Evolutionary conservation across 805 yeast genomes (phyloP).

Genomic region (Hanseniaspora occidentalis): DNA sequence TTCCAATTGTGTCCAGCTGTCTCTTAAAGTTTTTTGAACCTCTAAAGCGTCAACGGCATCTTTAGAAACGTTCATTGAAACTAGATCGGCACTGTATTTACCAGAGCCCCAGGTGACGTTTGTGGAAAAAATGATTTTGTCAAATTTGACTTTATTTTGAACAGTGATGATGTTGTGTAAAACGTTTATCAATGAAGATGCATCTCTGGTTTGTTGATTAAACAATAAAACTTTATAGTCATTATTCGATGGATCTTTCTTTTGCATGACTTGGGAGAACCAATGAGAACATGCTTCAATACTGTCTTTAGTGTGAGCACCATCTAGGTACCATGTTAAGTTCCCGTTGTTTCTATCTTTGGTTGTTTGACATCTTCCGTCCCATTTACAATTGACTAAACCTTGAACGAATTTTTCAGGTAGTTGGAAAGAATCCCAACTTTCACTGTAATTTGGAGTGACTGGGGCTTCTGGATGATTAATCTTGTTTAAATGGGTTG

Average conservation of each 20-base stretch:
- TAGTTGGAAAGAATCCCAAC: constrained; percentile 18
- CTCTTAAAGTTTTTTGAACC: constrained; percentile 67
- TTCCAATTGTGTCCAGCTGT: constrained; percentile 52
- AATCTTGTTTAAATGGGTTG: constrained; percentile 35
- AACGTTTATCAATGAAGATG: constrained; percentile 44
- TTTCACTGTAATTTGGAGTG: constrained; percentile 5
- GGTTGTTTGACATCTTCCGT: constrained; percentile 87
- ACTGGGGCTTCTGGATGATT: constrained; percentile 12
- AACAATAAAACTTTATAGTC: constrained; percentile 46
- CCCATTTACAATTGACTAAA: constrained; percentile 64
- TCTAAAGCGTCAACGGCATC: constrained; percentile 66
- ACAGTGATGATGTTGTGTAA: constrained; percentile 32
- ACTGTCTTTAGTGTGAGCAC: constrained; percentile 91
- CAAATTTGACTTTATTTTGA: constrained; percentile 34
- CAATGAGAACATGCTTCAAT: constrained; percentile 71
- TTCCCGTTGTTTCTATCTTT: constrained; percentile 28
- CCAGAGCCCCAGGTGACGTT: constrained; percentile 88
- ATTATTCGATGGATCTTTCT: constrained; percentile 6
- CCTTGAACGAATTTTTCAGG: constrained; percentile 47
- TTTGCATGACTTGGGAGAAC: constrained; percentile 37
- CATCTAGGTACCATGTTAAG: constrained; percentile 79
- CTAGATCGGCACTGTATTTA: constrained; percentile 63
- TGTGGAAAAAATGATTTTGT: constrained; percentile 75
- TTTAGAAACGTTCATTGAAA: constrained; percentile 73
- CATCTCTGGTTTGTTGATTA: constrained; percentile 92